A percentile compares a stretch with the other conserved stretches of the same genome.
These are phyloP conservation scores for Apium graveolens DNA, from an alignment of 129 eudicot species.

Conservation along the genomic window DNA sequence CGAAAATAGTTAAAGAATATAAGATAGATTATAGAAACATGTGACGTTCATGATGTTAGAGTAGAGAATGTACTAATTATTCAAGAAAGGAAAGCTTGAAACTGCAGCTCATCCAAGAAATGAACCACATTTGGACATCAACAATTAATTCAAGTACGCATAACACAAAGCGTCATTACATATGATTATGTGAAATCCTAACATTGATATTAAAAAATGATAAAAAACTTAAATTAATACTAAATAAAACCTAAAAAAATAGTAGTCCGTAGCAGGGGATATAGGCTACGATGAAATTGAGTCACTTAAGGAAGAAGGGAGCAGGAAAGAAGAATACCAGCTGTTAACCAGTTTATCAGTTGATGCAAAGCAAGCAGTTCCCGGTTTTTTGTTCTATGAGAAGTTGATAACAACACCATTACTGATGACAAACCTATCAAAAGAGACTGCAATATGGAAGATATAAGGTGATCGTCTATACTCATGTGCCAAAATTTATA, in stretches of 20 bases:
- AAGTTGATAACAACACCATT: conserved; percentile 77
- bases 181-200: neutral
- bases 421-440: conserved; percentile 71
- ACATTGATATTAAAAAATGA: neutral
- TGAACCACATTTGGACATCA: neutral
- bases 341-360: conserved; percentile 78
- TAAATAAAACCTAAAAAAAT: neutral
- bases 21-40: neutral
- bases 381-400: conserved; percentile 85
- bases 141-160: neutral
- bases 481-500: conserved; percentile 9
- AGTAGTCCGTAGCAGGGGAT: neutral
- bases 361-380: conserved; percentile 82
- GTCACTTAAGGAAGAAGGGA: neutral
- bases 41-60: neutral
- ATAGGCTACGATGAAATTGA: neutral
- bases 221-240: neutral
- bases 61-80: neutral
- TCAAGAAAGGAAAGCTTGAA: conserved; percentile 7
- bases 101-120: neutral
- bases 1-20: conserved; percentile 7
- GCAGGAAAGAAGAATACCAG: conserved; percentile 39
- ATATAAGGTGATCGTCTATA: neutral
- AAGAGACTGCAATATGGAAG: conserved; percentile 39
- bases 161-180: neutral